These are phyloP conservation scores for Xylaria polymorpha DNA, from an alignment of 2,329 filamentous ascomycete species.

Conservation along the genomic window DNA sequence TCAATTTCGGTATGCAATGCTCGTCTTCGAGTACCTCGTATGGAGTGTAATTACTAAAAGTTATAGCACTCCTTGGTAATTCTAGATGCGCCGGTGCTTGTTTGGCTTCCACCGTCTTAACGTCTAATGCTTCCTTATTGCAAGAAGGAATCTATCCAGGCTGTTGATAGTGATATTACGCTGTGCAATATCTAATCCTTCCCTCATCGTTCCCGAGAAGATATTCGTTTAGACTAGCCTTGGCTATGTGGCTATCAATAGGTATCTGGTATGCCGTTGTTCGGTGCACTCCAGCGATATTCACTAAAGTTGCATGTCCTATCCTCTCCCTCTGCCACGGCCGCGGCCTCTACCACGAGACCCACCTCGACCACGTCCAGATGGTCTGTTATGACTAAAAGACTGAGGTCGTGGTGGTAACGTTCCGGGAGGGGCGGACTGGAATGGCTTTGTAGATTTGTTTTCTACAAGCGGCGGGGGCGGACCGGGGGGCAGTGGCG, in stretches of 20 bases:
- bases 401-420: conserved; percentile 44
- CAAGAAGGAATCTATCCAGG: no score
- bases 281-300: not conserved
- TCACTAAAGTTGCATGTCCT: not conserved
- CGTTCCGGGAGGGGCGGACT: conserved; percentile 38
- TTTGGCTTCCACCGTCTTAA: no score
- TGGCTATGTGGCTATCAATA: not conserved
- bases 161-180: no score
- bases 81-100: no score
- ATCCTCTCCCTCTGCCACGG: conserved; percentile 38
- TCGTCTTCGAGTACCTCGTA: not conserved
- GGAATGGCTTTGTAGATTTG: conserved; percentile 33
- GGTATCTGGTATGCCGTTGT: not conserved
- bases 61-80: no score
- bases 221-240: not conserved
- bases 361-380: conserved; percentile 51
- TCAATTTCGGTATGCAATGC: not conserved
- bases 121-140: no score
- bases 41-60: not conserved
- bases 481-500: conserved; percentile 44
- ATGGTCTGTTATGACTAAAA: conserved; percentile 21
- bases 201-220: no score
- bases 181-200: no score
- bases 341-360: conserved; percentile 38
- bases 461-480: conserved; percentile 36